Percentiles rank a stretch among this genome's conserved stretches.
Evolutionary conservation across 306 rosid species (phyloP).

Genomic region (Vachellia collinsii): DNA sequence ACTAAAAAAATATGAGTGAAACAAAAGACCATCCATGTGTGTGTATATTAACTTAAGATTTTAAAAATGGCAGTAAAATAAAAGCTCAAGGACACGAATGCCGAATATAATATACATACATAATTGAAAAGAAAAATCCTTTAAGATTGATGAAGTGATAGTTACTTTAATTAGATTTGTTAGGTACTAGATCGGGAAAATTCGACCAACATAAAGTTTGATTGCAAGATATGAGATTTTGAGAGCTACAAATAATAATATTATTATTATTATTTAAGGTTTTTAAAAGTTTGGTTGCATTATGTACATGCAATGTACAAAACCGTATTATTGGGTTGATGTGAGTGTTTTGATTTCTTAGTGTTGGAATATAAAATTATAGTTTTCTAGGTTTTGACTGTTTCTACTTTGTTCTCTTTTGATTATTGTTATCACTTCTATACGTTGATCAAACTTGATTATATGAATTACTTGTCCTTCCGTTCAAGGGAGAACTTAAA

Average conservation of each 20-base stretch:
- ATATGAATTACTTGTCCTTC: not conserved
- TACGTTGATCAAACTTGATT: not conserved
- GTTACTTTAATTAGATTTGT: conserved; percentile 14
- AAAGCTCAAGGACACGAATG: no score
- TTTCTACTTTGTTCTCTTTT: not conserved
- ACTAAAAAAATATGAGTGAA: not conserved
- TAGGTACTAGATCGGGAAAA: not conserved
- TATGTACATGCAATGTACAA: not conserved
- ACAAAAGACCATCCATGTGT: not conserved
- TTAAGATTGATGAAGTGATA: not conserved
- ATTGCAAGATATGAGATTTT: not conserved
- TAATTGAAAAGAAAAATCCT: not conserved
- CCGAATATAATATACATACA: not conserved
- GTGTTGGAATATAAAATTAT: not conserved
- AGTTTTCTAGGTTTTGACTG: not conserved
- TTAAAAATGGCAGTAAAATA: not conserved
- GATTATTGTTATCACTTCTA: not conserved
- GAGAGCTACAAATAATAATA: not conserved
- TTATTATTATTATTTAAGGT: not conserved
- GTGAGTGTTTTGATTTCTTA: conserved; percentile 2
- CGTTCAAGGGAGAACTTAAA: not conserved
- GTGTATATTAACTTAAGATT: not conserved
- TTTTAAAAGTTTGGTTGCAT: not conserved
- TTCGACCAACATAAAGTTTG: not conserved
- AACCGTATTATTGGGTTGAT: conserved; percentile 4